Base-by-base conservation (phyloP, 352 stramenopile species). In the Pythium insidiosum region DNA sequence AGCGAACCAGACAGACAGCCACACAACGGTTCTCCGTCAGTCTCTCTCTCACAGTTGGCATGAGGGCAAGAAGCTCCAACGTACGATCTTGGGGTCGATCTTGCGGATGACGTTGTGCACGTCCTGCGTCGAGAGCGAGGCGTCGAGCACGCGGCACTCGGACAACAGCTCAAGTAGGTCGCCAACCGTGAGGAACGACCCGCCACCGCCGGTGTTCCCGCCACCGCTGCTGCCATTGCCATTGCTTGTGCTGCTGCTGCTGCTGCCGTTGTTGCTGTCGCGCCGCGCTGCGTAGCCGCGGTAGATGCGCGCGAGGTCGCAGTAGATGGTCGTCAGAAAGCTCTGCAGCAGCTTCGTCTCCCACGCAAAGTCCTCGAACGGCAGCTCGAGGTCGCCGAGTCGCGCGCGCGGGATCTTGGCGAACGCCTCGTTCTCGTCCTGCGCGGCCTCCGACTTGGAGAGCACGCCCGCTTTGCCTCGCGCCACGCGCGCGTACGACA, bases 291-390 rank as follows among this genome's bases (percentile, higher is more conserved):
- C 64, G 24, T 84, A 90, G 20, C 69, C 69, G 1, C 74, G 65
- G 36, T 88, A 90, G 41, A 88, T 90, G 5, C 77, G 70, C 22
- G 65, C 74, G 12, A 90, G 61, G 39, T 88, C 77, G 45, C 72
- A 84, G 56, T 81, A 71, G 40, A 84, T 68, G 9, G 69, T 84
- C 23, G 69, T 52, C 15, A 89, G 40, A 38, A 73, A 88, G 25
- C 63, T 84, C 47, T 89, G 77, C 36, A 89, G 58, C 36, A 89
- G 56, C 50, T 89, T 86, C 13, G 54, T 43, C 29, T 89, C 77
- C 77, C 77, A 87, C 10, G 44, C 36, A 41, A 84, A 79, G 36
- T 87, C 71, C 21, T 87, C 74, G 19, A 75, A 83, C 5, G 71
- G 59, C 15, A 83, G 43, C 16, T 64, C 60, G 25, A 87, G 44